Evolutionary conservation across 148 eudicot genomes (phyloP), one percentile per base, ranked within the genome.

Genomic region (Rhododendron henanense): DNA sequence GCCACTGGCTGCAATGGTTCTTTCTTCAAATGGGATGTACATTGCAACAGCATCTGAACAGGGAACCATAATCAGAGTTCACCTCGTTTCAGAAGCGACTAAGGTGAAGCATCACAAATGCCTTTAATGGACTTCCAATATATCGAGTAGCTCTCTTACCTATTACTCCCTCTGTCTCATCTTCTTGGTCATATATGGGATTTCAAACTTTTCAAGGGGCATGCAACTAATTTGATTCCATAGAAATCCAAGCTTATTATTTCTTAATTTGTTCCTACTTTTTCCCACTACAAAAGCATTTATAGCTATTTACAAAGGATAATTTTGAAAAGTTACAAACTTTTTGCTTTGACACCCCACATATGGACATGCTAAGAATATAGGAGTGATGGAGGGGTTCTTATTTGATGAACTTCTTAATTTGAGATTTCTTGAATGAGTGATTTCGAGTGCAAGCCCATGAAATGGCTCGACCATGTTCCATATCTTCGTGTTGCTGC

Each of bases 31-130:
- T 85, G 98, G 98, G 76, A 91, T 90, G 92, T 93, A 94, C 90
- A 89, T 96, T 84, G 96, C 98, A 48, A 95, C 98, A 79, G 98
- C 97, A 89, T 96, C 99, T 85, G 99, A 95, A 88, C 96, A 96
- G 86, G 99, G 99, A 85, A 96, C 99, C 85, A 92, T 95, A 84
- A 89, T 95, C 88, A 90, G 99, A 91, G 93, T 95, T 83, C 96
- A 96, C 90, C 89, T 88, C 44, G 85, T 96, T 83, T 92, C 98
- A 80, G 97, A 96, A 18, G 97, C 98, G 67, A 92, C 94, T 83
- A 94, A 94, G 96, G 98, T 96, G 82, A 92, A 85, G 50, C 84
- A 23, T 77, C 69, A 25, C 50, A 74, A 48, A 63, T 63, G 44
- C 48, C 61, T 35, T 83, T 83, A 33, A 65, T 31, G 47, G 48